Base-by-base conservation (phyloP, 2,329 filamentous ascomycete species). In the Zymoseptoria passerinii region DNA sequence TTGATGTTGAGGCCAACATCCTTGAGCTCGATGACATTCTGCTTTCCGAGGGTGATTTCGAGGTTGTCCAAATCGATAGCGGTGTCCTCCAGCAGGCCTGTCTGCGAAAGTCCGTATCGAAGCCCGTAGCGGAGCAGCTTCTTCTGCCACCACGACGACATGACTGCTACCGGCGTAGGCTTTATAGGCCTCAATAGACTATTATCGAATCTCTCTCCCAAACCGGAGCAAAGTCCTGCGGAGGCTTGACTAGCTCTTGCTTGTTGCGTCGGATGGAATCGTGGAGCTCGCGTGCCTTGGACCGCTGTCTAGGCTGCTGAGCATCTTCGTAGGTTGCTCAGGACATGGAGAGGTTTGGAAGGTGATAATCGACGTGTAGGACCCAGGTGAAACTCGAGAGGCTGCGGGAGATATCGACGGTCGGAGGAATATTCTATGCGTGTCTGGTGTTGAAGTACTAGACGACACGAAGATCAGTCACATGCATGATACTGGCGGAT, bases 1-100 rank as follows among this genome's bases (percentile, higher is more conserved):
- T 90, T 83, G 60, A 92, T 76, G 71, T 86, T 88, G 63, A 96
- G 77, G 1, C 88, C 90, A 58, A 96, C 87, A 80, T 97, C 88
- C 66, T 87, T 85, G 66, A 96, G 86, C 73, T 96, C 92, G 50
- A 96, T 81, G 0, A 88, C 87, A 48, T 87, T 94, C 65, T 87
- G 86, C 72, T 87, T 86, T 35, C 94, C 94, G 74, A 90, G 83
- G 51, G 85, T 86, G 65, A 96, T 83, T 66, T 95, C 90, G 63
- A 97, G 77, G 65, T 90, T 90, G 64, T 94, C 90, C 61, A 94
- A 81, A 69, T 96, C 89, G 65, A 96, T 78, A 10, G 88, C 86
- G 70, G 95, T 88, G 58, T 90, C 88, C 69, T 97, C 94, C 60
- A 99, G 83, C 57, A 96, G 80, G 66, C 95, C 91, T 59, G 96